Base-by-base conservation (phyloP, 371 early-diverging fungal species). In the Mortierella sp. region DNA sequence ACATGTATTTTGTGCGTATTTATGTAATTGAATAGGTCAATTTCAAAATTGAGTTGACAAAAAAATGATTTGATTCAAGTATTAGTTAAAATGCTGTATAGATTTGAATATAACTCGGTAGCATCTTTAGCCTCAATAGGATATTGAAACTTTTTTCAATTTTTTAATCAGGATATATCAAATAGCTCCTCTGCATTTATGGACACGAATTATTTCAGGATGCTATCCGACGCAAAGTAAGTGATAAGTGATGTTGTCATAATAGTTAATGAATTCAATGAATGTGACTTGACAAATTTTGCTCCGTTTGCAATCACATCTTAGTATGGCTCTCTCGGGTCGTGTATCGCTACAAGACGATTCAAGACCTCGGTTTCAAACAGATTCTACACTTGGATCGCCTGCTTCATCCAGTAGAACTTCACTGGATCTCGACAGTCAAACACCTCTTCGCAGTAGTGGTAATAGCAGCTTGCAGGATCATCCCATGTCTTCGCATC, bases 121-220 rank as follows among this genome's bases (percentile, higher is more conserved):
- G 15, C 15, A 15, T 13, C 40, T 8, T 3, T 40, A 7, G 5
- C 40, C 2, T 40, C 8, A n/a, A 31, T 23, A n/a, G 5, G 37
- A 37, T 5, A 26, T 10, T 17, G 31, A 42, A 19, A 22, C 1
- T 17, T 10, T 2, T 34, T 22, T 51, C n/a, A n/a, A n/a, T n/a
- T 57, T 57, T 19, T 45, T 29, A 45, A 43, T 17, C 55, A 73
- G 72, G 72, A 67, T 22, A 23, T 59, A 23, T 28, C 68, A 8
- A 32, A 35, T 43, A 28, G 19, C 2, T n/a, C 66, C 3, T 43
- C 53, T 19, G 32, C 56, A 26, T 92, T 84, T 59, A 89, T 91
- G 88, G 91, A 91, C 70, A 72, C 85, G 34, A 91, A 91, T 57
- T 92, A 92, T 57, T 92, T 92, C 74, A 84, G 90, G 49, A 68